Conservation (phyloP, 768 basidiomycete species). For the Russula virescens region DNA sequence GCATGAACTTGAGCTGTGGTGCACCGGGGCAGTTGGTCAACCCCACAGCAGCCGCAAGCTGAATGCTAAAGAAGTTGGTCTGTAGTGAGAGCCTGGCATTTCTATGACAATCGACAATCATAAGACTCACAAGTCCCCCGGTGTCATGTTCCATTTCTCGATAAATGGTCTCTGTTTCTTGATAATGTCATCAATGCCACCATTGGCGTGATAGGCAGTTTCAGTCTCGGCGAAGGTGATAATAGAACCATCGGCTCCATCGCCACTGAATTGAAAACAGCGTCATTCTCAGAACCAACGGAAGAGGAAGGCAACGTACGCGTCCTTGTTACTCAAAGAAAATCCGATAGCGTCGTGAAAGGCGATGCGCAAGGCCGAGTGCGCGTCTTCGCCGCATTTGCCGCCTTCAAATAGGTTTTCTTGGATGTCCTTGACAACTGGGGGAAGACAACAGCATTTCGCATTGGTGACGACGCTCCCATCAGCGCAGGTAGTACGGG, state of each 20-base stretch:
- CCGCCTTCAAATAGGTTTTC: slow-evolving; percentile 29
- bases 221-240: slow-evolving; percentile 19
- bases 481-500: slow-evolving; percentile 29
- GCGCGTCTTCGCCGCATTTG: slow-evolving; percentile 31
- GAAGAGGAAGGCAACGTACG: background rate
- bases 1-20: slow-evolving; percentile 31
- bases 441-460: slow-evolving; percentile 32
- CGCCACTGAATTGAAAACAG: slow-evolving; percentile 18
- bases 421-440: slow-evolving; percentile 31
- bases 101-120: too few relatives aligned
- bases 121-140: slow-evolving; percentile 43
- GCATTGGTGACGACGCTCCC: slow-evolving; percentile 28
- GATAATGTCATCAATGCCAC: slow-evolving; percentile 25
- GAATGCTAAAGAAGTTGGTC: slow-evolving; percentile 27
- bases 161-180: slow-evolving; percentile 33
- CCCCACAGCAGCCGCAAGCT: slow-evolving; percentile 33
- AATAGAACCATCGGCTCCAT: slow-evolving; percentile 28
- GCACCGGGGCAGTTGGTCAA: slow-evolving; percentile 34
- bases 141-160: slow-evolving; percentile 33
- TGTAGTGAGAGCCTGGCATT: background rate
- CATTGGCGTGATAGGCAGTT: slow-evolving; percentile 24
- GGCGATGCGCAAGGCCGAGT: slow-evolving; percentile 28
- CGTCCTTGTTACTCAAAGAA: background rate
- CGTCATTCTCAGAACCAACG: background rate
- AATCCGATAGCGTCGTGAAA: slow-evolving; percentile 29